phyloP scores from a whole-genome alignment of 495 filamentous ascomycete genomes.

The Aspergillus avenaceus region DNA sequence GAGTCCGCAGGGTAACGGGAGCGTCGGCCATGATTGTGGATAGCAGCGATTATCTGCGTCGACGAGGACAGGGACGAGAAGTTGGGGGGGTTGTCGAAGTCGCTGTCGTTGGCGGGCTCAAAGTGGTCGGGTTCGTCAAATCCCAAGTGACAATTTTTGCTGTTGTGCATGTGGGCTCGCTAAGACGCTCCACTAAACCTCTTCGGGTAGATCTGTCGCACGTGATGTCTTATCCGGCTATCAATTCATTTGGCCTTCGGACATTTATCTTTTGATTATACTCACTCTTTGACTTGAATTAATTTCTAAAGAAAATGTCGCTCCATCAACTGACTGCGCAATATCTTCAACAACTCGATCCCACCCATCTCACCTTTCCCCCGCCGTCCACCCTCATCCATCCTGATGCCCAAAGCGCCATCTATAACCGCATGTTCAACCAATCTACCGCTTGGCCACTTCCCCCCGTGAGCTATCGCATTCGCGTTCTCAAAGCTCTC shows the following conservation, averaged over 20 bases:
- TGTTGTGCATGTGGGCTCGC: conserved; percentile 35
- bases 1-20: conserved; percentile 94
- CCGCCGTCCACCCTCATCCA: conserved; percentile 45
- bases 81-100: conserved; percentile 23
- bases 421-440: conserved; percentile 63
- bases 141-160: not conserved
- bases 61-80: conserved; percentile 21
- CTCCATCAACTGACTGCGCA: conserved; percentile 42
- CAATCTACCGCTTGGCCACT: conserved; percentile 44
- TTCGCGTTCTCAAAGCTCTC: conserved; percentile 69
- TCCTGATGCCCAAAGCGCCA: conserved; percentile 52
- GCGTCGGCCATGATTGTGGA: conserved; percentile 82
- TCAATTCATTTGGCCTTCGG: not conserved
- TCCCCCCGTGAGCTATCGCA: conserved; percentile 63
- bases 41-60: conserved; percentile 29
- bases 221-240: not conserved
- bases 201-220: conserved; percentile 9
- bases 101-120: conserved; percentile 23
- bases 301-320: too few species aligned
- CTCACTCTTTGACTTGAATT: too few species aligned
- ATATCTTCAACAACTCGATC: conserved; percentile 64
- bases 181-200: conserved; percentile 35
- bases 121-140: conserved; percentile 9
- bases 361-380: conserved; percentile 53
- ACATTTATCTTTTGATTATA: too few species aligned